These are phyloP conservation scores for Alternaria rosae DNA, from an alignment of 2,329 filamentous ascomycete species.

Conservation along the genomic window DNA sequence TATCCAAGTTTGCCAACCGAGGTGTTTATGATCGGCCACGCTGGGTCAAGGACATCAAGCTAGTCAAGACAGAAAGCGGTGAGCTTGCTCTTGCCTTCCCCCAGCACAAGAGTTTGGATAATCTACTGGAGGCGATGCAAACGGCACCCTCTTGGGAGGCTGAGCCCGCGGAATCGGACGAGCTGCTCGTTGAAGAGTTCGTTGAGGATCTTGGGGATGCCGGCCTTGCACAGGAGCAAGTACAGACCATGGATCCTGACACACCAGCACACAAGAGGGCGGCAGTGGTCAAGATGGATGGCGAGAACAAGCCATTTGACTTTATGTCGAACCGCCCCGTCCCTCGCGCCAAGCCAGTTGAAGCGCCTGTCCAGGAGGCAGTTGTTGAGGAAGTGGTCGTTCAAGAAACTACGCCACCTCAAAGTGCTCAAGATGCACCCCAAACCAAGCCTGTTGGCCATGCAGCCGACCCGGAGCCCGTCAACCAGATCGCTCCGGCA, in stretches of 20 bases:
- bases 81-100: conserved; percentile 35
- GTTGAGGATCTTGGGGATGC: conserved; percentile 22
- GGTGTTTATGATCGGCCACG: conserved; percentile 37
- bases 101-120: conserved; percentile 22
- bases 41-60: conserved; percentile 41
- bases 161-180: conserved; percentile 18
- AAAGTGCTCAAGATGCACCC: neutral
- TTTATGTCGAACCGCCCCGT: conserved; percentile 48
- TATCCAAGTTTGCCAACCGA: conserved; percentile 35
- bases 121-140: conserved; percentile 35
- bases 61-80: conserved; percentile 27
- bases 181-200: conserved; percentile 29
- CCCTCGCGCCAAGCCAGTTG: conserved; percentile 34
- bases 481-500: conserved; percentile 5
- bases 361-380: conserved; percentile 50
- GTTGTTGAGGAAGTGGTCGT: conserved; percentile 21
- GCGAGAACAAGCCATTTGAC: conserved; percentile 43
- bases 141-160: conserved; percentile 27
- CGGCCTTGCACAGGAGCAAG: conserved; percentile 15
- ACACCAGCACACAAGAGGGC: conserved; percentile 35
- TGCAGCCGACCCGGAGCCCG: conserved; percentile 6
- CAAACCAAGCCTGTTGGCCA: neutral
- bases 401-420: conserved; percentile 1
- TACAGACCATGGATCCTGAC: conserved; percentile 36
- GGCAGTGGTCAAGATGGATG: conserved; percentile 38